Percentiles rank a stretch among this genome's conserved stretches.
phyloP scores from a whole-genome alignment of 169 alveolate genomes.

The Babesia microti region DNA sequence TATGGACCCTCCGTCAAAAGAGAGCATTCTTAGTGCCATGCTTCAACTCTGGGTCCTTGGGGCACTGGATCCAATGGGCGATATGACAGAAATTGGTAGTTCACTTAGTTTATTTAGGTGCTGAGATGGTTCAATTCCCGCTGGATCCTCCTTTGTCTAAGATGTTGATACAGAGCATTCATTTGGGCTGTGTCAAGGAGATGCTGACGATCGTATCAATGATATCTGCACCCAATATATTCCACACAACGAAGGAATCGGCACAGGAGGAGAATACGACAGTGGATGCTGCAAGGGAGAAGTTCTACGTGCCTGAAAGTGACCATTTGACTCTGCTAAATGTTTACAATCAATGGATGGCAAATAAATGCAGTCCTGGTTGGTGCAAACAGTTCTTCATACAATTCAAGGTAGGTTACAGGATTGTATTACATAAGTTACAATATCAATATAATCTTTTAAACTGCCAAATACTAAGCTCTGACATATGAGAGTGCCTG shows the following conservation, averaged over 20 bases:
- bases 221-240: constrained; percentile 93
- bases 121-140: constrained; percentile 96
- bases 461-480: too few species aligned
- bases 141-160: constrained; percentile 97
- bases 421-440: too few species aligned
- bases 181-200: constrained; percentile 82
- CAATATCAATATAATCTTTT: too few species aligned
- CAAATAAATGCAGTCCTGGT: constrained; percentile 57
- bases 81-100: constrained; percentile 55
- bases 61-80: constrained; percentile 85
- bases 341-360: constrained; percentile 95
- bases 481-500: too few species aligned
- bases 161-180: constrained; percentile 81
- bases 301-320: constrained; percentile 96
- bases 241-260: constrained; percentile 93
- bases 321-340: constrained; percentile 97
- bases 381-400: constrained; percentile 55
- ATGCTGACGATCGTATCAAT: constrained; percentile 91
- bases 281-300: constrained; percentile 91
- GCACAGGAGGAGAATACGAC: constrained; percentile 77
- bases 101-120: constrained; percentile 71
- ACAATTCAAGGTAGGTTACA: too few species aligned
- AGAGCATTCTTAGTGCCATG: constrained; percentile 90
- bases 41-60: constrained; percentile 95
- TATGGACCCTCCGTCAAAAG: constrained; percentile 99